phyloP scores from a whole-genome alignment of 148 eudicot species.

The Silene conica region DNA sequence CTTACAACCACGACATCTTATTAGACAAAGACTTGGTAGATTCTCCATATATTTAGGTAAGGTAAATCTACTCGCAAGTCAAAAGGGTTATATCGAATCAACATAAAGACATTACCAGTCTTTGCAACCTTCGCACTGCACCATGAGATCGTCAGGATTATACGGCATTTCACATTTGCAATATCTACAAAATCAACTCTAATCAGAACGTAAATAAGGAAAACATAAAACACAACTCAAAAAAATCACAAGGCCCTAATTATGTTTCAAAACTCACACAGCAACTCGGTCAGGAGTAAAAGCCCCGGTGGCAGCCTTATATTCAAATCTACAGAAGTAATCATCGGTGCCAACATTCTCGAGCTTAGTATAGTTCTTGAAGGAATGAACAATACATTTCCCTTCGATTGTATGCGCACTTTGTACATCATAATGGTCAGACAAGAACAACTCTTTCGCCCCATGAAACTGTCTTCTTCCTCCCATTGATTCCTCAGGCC shows the following conservation, averaged over 20 bases:
- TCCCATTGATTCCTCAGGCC: conserved; percentile 91
- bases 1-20: too few relatives aligned
- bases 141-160: conserved; percentile 89
- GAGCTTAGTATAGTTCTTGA: conserved; percentile 80
- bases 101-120: conserved; percentile 56
- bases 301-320: conserved; percentile 79
- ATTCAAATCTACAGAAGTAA: conserved; percentile 83
- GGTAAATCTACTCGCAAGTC: too few relatives aligned
- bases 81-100: not conserved
- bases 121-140: conserved; percentile 83
- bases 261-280: conserved; percentile 40
- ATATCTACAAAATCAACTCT: conserved; percentile 45
- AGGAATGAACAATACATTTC: conserved; percentile 74
- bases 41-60: too few relatives aligned
- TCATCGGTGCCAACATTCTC: conserved; percentile 87
- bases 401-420: conserved; percentile 89
- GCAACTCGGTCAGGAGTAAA: conserved; percentile 87
- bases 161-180: conserved; percentile 97
- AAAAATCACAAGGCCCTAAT: not conserved
- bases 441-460: conserved; percentile 75
- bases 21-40: too few relatives aligned
- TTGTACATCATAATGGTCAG: conserved; percentile 78
- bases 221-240: conserved; percentile 1
- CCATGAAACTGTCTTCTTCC: conserved; percentile 88
- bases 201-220: conserved; percentile 2